A percentile compares a stretch with the other conserved stretches of the same genome.
These are phyloP conservation scores for Murraya paniculata DNA, from an alignment of 345 rosid genomes.

Conservation along the genomic window DNA sequence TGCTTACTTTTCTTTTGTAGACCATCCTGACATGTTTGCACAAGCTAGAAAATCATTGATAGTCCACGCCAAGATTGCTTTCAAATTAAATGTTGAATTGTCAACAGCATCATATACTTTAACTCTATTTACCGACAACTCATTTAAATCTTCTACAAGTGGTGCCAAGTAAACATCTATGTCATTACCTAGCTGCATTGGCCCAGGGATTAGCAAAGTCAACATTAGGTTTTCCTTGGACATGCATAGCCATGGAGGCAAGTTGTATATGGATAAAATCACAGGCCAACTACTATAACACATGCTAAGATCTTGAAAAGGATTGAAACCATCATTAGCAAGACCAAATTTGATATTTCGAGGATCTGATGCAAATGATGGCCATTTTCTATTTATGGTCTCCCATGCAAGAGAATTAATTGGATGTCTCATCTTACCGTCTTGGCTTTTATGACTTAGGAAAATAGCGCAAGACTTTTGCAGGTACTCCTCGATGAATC, in stretches of 20 bases:
- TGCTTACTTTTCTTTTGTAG: not conserved
- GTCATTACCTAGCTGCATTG: not conserved
- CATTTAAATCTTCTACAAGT: not conserved
- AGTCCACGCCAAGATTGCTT: not conserved
- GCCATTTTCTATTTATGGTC: not conserved
- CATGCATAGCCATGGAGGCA: not conserved
- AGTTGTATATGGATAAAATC: not conserved
- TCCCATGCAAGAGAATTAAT: not conserved
- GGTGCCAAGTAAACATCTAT: not conserved
- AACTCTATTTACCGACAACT: not conserved
- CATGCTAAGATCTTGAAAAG: not conserved
- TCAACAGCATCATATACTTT: not conserved
- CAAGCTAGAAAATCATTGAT: not conserved
- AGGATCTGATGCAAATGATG: not conserved
- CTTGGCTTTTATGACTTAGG: not conserved
- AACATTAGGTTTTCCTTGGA: not conserved
- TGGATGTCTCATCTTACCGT: not conserved
- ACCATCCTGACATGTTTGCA: not conserved
- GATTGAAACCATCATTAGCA: not conserved
- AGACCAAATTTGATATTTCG: not conserved
- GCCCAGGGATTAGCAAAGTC: not conserved
- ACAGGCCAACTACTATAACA: not conserved
- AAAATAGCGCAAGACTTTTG: too few relatives aligned
- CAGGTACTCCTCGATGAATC: too few relatives aligned
- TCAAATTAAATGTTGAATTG: not conserved